These are phyloP conservation scores for Xylariomycetidae sp. DNA, from an alignment of 2,329 filamentous ascomycete species.

Conservation along the genomic window DNA sequence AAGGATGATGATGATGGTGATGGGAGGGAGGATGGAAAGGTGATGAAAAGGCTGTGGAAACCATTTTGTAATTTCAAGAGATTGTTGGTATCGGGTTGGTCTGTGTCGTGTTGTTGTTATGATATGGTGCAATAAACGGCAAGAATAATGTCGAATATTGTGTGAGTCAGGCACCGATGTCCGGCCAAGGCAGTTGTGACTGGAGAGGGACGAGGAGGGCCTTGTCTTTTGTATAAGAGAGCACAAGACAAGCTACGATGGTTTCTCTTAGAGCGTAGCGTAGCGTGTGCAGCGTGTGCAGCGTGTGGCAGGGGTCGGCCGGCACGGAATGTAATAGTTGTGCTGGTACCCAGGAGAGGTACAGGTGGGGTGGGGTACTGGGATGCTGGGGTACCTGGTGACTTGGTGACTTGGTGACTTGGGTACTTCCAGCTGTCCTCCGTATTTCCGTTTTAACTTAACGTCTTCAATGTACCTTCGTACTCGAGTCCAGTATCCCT, in stretches of 20 bases:
- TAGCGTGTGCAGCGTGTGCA: too few relatives aligned
- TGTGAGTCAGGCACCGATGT: conserved; percentile 33
- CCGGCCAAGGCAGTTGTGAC: conserved; percentile 26
- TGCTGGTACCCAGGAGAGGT: too few relatives aligned
- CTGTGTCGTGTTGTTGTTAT: conserved; percentile 20
- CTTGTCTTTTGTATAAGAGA: conserved; percentile 27
- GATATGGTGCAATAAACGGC: conserved; percentile 26
- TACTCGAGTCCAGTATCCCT: too few relatives aligned
- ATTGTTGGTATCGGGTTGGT: conserved; percentile 11
- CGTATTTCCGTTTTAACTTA: conserved; percentile 1
- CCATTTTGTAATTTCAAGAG: conserved; percentile 28
- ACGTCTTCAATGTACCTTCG: too few relatives aligned
- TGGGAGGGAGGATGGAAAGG: conserved; percentile 25
- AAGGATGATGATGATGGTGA: conserved; percentile 21
- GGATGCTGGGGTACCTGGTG: conserved; percentile 7
- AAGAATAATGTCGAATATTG: conserved; percentile 16
- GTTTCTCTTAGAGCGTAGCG: too few relatives aligned
- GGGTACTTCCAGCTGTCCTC: too few relatives aligned
- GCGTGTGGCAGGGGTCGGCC: too few relatives aligned
- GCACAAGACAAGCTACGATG: too few relatives aligned
- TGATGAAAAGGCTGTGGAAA: conserved; percentile 24
- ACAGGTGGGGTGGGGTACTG: too few relatives aligned
- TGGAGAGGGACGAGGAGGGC: conserved; percentile 18
- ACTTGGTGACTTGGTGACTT: too few relatives aligned
- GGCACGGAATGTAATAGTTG: too few relatives aligned